Conservation (phyloP, 192 early-diverging fungal species). For the Ramicandelaber brevisporus region DNA sequence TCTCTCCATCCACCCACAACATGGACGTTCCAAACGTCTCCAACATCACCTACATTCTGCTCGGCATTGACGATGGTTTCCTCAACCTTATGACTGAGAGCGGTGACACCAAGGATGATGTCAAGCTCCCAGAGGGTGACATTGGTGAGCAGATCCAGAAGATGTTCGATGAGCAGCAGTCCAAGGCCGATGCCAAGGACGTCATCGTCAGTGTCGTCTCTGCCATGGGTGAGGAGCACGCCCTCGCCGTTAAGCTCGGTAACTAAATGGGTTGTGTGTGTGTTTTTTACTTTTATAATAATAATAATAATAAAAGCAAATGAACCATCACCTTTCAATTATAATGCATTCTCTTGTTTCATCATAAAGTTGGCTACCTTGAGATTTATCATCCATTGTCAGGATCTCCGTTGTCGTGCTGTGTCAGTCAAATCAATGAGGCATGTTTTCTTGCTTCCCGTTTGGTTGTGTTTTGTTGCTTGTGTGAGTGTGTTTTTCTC, state of each 20-base stretch:
- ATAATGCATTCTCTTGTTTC: too few species aligned
- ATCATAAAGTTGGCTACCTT: too few species aligned
- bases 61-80: constrained; percentile 81
- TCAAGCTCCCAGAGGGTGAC: constrained; percentile 73
- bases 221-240: constrained; percentile 85
- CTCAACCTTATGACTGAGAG: constrained; percentile 56
- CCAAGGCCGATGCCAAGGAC: constrained; percentile 61
- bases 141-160: constrained; percentile 42
- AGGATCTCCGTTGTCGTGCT: too few species aligned
- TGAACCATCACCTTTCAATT: too few species aligned
- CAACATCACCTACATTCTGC: constrained; percentile 60
- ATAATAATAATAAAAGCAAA: too few species aligned
- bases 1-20: constrained; percentile 99
- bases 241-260: constrained; percentile 59
- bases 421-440: too few species aligned
- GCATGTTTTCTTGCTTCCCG: too few species aligned
- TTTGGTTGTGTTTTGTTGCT: too few species aligned
- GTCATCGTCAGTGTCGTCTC: constrained; percentile 59
- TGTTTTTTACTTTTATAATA: background rate
- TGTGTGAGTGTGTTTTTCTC: too few species aligned
- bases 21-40: constrained; percentile 94
- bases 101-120: constrained; percentile 81
- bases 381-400: too few species aligned
- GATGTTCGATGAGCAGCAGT: constrained; percentile 44
- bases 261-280: too few species aligned